Evolutionary conservation across 768 basidiomycete species (phyloP).

Genomic region (Xerocomus brunneocitrinus): DNA sequence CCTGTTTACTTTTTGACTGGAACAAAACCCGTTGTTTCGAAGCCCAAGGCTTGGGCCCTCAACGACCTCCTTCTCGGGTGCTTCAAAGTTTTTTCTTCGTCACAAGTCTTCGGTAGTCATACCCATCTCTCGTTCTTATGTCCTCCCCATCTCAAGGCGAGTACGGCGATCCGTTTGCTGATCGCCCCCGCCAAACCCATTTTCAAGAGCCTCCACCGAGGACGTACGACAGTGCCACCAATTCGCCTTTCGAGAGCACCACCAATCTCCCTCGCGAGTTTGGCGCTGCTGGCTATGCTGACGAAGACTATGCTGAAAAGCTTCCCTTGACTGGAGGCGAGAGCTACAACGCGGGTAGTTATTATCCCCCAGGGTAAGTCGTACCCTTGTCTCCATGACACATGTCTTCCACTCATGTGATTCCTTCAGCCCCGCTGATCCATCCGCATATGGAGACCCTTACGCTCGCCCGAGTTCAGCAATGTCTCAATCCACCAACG

Average conservation of each 20-base stretch:
- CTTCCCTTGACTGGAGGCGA: slow-evolving; percentile 64
- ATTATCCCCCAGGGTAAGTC: slow-evolving; percentile 73
- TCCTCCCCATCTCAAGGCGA: slow-evolving; percentile 29
- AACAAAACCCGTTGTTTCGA: slow-evolving; percentile 23
- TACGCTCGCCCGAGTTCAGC: slow-evolving; percentile 52
- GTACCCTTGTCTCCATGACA: not conserved
- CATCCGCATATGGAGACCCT: slow-evolving; percentile 62
- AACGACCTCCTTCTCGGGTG: slow-evolving; percentile 14
- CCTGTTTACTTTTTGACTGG: slow-evolving; percentile 23
- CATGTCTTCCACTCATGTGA: slow-evolving; percentile 2
- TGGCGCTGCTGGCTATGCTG: slow-evolving; percentile 42
- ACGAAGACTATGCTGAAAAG: slow-evolving; percentile 75
- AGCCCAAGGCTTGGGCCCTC: slow-evolving; percentile 12
- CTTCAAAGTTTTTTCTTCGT: slow-evolving; percentile 1
- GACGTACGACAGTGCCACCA: slow-evolving; percentile 37
- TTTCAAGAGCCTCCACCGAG: slow-evolving; percentile 52
- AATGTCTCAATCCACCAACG: slow-evolving; percentile 51
- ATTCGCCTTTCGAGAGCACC: slow-evolving; percentile 55
- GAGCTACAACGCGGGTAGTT: slow-evolving; percentile 49
- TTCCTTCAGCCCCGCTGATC: slow-evolving; percentile 45
- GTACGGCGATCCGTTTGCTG: slow-evolving; percentile 68
- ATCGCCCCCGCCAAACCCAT: slow-evolving; percentile 57
- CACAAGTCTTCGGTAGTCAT: slow-evolving; percentile 1
- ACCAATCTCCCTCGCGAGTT: slow-evolving; percentile 52
- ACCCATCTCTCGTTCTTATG: slow-evolving; percentile 14